Percentiles rank a stretch among this genome's conserved stretches.
Evolutionary conservation across 192 early-diverging fungal genomes (phyloP).

Genomic region (Chytriomyces hyalinus): DNA sequence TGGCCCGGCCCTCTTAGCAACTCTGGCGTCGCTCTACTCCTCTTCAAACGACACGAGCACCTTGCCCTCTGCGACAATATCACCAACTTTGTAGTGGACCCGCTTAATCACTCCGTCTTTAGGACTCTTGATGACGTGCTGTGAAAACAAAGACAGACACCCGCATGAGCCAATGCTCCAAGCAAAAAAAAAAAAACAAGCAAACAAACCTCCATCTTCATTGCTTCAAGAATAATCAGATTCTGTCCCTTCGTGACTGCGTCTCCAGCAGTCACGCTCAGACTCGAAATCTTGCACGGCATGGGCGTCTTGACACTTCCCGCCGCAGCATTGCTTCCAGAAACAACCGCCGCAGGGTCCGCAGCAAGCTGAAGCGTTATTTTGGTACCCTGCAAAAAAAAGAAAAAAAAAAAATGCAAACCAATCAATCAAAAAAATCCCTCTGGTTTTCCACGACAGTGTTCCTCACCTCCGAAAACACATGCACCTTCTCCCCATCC

Average conservation of each 20-base stretch:
- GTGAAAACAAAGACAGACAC: conserved; percentile 27
- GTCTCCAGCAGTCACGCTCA: conserved; percentile 76
- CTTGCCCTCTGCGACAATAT: conserved; percentile 87
- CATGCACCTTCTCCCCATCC: conserved; percentile 58
- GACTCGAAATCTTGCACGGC: conserved; percentile 94
- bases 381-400: conserved; percentile 33
- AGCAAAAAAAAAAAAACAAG: neutral
- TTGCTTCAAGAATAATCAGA: conserved; percentile 90
- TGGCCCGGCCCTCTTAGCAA: neutral
- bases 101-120: conserved; percentile 70
- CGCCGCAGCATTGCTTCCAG: conserved; percentile 29
- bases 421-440: neutral
- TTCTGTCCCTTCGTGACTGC: conserved; percentile 80
- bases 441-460: neutral
- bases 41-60: conserved; percentile 72
- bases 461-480: conserved; percentile 58
- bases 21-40: conserved; percentile 8
- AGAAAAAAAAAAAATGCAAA: neutral
- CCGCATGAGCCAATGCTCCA: neutral
- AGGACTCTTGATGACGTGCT: conserved; percentile 87
- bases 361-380: conserved; percentile 26
- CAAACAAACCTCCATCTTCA: conserved; percentile 93
- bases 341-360: conserved; percentile 13
- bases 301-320: conserved; percentile 88
- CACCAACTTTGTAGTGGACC: conserved; percentile 83